Percentiles rank a stretch among this genome's conserved stretches.
phyloP scores from a whole-genome alignment of 192 early-diverging fungal species.

The Linnemannia zychae region DNA sequence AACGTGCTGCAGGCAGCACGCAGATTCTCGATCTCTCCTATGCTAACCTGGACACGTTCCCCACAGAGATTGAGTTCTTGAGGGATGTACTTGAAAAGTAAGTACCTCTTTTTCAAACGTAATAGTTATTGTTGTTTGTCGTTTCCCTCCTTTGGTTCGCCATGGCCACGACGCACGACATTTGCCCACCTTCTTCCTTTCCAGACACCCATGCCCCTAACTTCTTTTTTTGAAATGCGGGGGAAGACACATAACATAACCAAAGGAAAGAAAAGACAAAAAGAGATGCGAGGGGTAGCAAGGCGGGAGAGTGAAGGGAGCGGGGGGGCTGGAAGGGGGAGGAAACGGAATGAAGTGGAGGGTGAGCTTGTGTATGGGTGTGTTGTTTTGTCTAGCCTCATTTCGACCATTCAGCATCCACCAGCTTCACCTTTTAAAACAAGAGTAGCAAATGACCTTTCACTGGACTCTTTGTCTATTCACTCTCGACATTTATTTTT shows the following conservation, averaged over 20 bases:
- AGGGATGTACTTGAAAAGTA: slow-evolving; percentile 57
- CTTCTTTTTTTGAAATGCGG: background rate
- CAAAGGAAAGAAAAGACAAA: background rate
- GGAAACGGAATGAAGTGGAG: background rate
- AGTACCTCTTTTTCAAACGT: slow-evolving; percentile 3
- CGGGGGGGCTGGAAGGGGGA: background rate
- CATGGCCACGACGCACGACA: background rate
- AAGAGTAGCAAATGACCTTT: background rate
- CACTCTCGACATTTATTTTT: background rate
- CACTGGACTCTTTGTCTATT: background rate
- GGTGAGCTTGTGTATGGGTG: background rate
- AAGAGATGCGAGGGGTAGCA: slow-evolving; percentile 3
- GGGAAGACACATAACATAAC: background rate
- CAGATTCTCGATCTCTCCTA: slow-evolving; percentile 53
- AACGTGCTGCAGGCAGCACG: slow-evolving; percentile 47
- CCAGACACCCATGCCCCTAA: background rate
- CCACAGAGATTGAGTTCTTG: slow-evolving; percentile 46
- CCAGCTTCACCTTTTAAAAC: too few relatives aligned
- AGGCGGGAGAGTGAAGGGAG: slow-evolving; percentile 4
- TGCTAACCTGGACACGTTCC: slow-evolving; percentile 41
- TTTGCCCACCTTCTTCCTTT: background rate
- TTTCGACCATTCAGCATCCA: background rate
- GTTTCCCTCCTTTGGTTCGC: background rate
- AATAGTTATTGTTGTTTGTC: background rate
- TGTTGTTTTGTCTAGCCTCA: background rate